phyloP scores from a whole-genome alignment of 2,329 filamentous ascomycete genomes.

The Cordyceps cicadae region DNA sequence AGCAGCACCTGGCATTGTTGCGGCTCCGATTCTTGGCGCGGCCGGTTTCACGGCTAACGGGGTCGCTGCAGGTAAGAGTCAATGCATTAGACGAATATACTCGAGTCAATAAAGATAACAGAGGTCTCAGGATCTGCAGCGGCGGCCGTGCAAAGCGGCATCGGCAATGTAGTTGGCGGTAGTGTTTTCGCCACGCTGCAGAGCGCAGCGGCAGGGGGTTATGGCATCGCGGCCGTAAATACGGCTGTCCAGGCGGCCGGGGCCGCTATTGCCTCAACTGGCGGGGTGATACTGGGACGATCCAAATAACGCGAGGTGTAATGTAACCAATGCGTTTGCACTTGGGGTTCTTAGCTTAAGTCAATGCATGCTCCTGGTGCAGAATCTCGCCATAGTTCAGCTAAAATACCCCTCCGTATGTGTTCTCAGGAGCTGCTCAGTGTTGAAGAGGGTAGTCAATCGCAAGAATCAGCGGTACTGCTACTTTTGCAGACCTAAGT shows the following conservation, averaged over 20 bases:
- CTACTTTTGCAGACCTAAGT: background rate
- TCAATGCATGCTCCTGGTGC: background rate
- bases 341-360: background rate
- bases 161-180: background rate
- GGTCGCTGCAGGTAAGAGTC: background rate
- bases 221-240: background rate
- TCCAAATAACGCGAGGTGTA: background rate
- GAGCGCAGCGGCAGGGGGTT: background rate
- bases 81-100: background rate
- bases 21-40: background rate
- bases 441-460: background rate
- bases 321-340: background rate
- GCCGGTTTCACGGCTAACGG: background rate
- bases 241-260: background rate
- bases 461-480: background rate
- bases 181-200: background rate
- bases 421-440: background rate
- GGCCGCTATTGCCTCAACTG: background rate
- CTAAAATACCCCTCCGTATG: background rate
- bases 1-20: background rate
- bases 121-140: background rate
- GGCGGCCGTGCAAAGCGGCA: background rate
- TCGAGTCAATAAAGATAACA: background rate
- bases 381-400: background rate
- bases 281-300: background rate